phyloP scores from a whole-genome alignment of 2,329 filamentous ascomycete species.

The Alternaria sp. region DNA sequence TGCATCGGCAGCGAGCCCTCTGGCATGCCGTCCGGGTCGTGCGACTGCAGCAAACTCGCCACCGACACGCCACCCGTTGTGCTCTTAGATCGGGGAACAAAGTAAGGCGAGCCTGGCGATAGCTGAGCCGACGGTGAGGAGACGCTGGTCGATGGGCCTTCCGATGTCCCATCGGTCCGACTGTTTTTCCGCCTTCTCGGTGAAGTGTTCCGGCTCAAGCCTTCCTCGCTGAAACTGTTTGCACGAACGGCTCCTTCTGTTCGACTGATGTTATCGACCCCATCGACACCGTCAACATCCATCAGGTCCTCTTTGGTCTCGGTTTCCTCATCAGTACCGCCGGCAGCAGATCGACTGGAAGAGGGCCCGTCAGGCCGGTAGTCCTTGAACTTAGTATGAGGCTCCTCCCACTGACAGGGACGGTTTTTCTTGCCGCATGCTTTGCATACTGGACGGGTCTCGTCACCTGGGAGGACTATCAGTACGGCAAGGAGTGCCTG shows the following conservation, averaged over 20 bases:
- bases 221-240: constrained; percentile 10
- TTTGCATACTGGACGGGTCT: constrained; percentile 35
- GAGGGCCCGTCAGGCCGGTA: constrained; percentile 30
- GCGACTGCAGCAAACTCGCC: constrained; percentile 17
- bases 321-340: constrained; percentile 15
- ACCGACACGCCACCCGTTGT: constrained; percentile 15
- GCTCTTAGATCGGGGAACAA: constrained; percentile 1
- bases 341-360: constrained; percentile 18
- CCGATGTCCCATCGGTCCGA: constrained; percentile 15
- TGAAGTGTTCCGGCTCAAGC: constrained; percentile 23
- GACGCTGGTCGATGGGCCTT: constrained; percentile 13
- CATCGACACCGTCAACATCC: constrained; percentile 22
- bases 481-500: background rate
- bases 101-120: constrained; percentile 21
- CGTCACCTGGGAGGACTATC: constrained; percentile 32
- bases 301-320: constrained; percentile 15
- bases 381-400: constrained; percentile 34
- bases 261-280: background rate
- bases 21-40: constrained; percentile 2
- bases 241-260: background rate
- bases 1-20: constrained; percentile 2
- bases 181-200: constrained; percentile 21
- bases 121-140: constrained; percentile 20
- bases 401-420: constrained; percentile 39
- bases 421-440: constrained; percentile 43